Conservation (phyloP, 2,329 filamentous ascomycete genomes). For the Phaeosphaeriaceae sp. region DNA sequence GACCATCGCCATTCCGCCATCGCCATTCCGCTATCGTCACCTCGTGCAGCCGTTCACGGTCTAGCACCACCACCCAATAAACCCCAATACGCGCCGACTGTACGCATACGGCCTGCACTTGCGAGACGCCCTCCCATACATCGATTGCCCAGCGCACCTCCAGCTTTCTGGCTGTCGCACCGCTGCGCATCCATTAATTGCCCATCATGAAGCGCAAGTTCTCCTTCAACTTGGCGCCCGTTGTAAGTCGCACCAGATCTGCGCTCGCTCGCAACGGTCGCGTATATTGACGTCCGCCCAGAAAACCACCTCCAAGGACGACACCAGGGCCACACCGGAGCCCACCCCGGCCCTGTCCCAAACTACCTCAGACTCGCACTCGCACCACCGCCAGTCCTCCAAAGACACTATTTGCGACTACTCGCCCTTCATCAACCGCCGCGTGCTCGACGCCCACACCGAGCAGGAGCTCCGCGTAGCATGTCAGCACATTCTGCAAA, state of each 20-base stretch:
- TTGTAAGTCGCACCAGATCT: conserved; percentile 37
- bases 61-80: not conserved
- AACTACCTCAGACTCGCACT: conserved; percentile 3
- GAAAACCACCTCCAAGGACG: conserved; percentile 44
- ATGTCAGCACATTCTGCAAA: conserved; percentile 53
- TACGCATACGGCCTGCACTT: not conserved
- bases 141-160: not conserved
- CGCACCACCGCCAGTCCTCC: conserved; percentile 34
- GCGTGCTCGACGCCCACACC: conserved; percentile 50
- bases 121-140: not conserved
- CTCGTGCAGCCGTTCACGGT: not conserved
- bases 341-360: conserved; percentile 21
- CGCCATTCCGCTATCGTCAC: not conserved
- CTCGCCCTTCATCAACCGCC: conserved; percentile 53
- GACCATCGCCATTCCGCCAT: not conserved
- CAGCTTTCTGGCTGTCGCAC: not conserved
- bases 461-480: conserved; percentile 55
- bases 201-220: conserved; percentile 53
- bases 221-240: conserved; percentile 52
- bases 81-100: not conserved
- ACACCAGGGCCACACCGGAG: conserved; percentile 38
- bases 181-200: not conserved
- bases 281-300: conserved; percentile 19
- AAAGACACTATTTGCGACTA: conserved; percentile 45
- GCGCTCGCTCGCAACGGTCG: not conserved